Conservation (phyloP, 306 rosid species). For the Sicyos baderoa region DNA sequence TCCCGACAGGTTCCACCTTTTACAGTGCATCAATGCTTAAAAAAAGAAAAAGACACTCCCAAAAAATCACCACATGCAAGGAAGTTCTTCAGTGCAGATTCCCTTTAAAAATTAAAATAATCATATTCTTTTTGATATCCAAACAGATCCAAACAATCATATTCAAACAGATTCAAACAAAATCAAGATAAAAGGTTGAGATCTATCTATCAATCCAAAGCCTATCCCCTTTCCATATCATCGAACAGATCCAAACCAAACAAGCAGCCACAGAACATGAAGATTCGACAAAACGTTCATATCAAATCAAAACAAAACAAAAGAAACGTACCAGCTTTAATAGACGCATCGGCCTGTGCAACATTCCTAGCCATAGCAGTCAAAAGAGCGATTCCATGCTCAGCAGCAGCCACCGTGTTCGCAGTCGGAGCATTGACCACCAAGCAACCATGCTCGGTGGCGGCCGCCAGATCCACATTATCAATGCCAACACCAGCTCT, state of each 20-base stretch:
- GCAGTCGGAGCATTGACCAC: slow-evolving; percentile 98
- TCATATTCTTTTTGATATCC: too few relatives aligned
- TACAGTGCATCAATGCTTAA: not conserved
- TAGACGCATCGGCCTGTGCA: slow-evolving; percentile 90
- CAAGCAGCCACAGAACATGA: not conserved
- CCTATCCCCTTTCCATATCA: not conserved
- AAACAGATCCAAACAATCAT: not conserved
- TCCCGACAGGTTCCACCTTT: slow-evolving; percentile 16
- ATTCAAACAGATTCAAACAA: not conserved
- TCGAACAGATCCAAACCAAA: slow-evolving; percentile 13
- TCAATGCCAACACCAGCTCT: slow-evolving; percentile 98
- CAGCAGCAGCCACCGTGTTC: slow-evolving; percentile 93
- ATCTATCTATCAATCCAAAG: slow-evolving; percentile 6
- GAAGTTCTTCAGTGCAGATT: not conserved
- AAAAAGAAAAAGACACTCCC: not conserved
- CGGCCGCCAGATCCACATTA: slow-evolving; percentile 98
- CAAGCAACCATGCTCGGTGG: slow-evolving; percentile 91
- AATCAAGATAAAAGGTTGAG: slow-evolving; percentile 4
- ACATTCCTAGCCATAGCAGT: slow-evolving; percentile 96
- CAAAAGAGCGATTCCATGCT: slow-evolving; percentile 88
- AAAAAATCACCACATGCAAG: not conserved
- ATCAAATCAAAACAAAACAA: not conserved
- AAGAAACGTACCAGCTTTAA: slow-evolving; percentile 62
- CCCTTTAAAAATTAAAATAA: not conserved
- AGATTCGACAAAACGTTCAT: slow-evolving; percentile 23